These are phyloP conservation scores for Fusarium caatingaense DNA, from an alignment of 2,329 filamentous ascomycete species.

Conservation along the genomic window DNA sequence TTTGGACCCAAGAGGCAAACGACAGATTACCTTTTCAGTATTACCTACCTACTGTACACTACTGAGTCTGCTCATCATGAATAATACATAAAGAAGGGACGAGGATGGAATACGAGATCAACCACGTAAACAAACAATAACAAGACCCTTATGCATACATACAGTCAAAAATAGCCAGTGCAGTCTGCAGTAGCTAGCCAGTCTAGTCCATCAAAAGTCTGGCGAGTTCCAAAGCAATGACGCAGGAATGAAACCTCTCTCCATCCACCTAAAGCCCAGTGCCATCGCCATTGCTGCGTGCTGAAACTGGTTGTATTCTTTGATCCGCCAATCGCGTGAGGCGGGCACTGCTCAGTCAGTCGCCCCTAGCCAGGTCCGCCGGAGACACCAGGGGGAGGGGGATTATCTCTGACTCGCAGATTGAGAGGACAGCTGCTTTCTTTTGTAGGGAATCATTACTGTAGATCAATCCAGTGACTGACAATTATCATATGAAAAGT, in stretches of 20 bases:
- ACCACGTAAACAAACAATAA: slow-evolving; percentile 23
- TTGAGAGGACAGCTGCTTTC: neutral
- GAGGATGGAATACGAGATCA: slow-evolving; percentile 15
- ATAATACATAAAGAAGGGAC: neutral
- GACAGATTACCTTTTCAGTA: neutral
- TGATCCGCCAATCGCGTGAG: slow-evolving; percentile 29
- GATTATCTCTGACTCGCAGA: slow-evolving; percentile 12
- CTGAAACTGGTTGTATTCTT: slow-evolving; percentile 31
- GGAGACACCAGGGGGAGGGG: slow-evolving; percentile 20
- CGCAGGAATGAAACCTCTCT: slow-evolving; percentile 41
- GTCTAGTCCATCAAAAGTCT: slow-evolving; percentile 9
- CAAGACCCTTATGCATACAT: slow-evolving; percentile 16
- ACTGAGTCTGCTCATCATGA: no score
- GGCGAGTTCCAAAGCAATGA: slow-evolving; percentile 34
- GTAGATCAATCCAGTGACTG: slow-evolving; percentile 5
- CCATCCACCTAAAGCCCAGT: slow-evolving; percentile 29
- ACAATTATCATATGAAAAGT: neutral
- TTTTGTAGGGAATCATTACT: neutral
- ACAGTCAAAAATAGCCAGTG: neutral
- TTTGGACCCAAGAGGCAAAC: neutral
- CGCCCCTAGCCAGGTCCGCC: slow-evolving; percentile 26
- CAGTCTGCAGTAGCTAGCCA: neutral
- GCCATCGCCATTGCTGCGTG: slow-evolving; percentile 21
- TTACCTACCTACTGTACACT: neutral
- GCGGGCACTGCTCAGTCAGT: slow-evolving; percentile 1